Base-by-base conservation (phyloP, 495 filamentous ascomycete genomes). In the Umbilicaria muhlenbergii region DNA sequence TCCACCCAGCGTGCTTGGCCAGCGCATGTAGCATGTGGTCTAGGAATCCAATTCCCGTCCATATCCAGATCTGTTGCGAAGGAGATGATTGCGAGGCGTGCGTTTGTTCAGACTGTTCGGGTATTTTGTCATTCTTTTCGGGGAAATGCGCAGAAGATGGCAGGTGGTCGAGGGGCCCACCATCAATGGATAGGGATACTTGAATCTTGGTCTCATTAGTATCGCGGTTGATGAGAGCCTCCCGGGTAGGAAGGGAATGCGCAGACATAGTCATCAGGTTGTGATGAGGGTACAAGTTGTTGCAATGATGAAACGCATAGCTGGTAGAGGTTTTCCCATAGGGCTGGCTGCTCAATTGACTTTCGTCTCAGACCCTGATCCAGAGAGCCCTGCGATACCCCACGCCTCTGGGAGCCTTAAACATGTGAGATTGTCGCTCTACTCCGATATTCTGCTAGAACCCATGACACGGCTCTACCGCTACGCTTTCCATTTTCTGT, bases 11-110 rank as follows among this genome's bases (percentile, higher is more conserved):
- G 62, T 98, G 91, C 59, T 98, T 96, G 2, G 91, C 82, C 34
- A 95, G 75, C 21, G 91, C 91, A 59, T 98, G 91, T 39, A 98
- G 69, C 91, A 98, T 96, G 68, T 98, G 91, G 67, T 98, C 91
- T 31, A 98, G 68, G 63, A 98, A 98, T n/a, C 91, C 91, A 56
- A 98, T 93, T 39, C 91, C 91, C 1, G 89, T 91, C 70, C 82
- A 81, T 45, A 96, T 71, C 58, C 72, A 77, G 55, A 98, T 93
- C 38, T 74, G 73, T 67, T 95, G 92, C 41, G 77, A 79, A 32
- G 77, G 73, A 34, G 78, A 83, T 51, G 75, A 67, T 53, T 96
- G 92, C 1, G 78, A 74, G 4, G 91, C 89, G 60, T 98, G 91
- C 38, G 67, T 64, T 31, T 66, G 63, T 34, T 63, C 61, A 32